phyloP scores from a whole-genome alignment of 192 early-diverging fungal species.

The Anaeromyces robustus region DNA sequence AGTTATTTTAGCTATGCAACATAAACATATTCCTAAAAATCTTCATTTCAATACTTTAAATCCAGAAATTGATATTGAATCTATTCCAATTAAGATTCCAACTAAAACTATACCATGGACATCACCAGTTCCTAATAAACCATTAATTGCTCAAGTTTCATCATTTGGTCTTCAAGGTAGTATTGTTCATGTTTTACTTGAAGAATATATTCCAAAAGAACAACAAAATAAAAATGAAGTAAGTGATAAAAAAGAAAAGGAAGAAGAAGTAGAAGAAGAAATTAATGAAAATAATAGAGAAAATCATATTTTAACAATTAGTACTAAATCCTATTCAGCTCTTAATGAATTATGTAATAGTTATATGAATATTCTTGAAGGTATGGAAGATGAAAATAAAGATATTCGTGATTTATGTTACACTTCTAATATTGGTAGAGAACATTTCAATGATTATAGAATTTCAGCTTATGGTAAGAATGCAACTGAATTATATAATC shows the following conservation, averaged over 20 bases:
- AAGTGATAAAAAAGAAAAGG: too few species aligned
- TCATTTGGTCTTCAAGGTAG: constrained; percentile 14
- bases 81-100: constrained; percentile 10
- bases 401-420: background rate
- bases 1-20: constrained; percentile 11
- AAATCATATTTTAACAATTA: background rate
- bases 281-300: background rate
- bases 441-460: background rate
- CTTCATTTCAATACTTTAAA: constrained; percentile 11
- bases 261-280: too few species aligned
- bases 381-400: background rate
- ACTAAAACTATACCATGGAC: constrained; percentile 6
- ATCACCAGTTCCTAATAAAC: background rate
- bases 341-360: background rate
- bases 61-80: too few species aligned
- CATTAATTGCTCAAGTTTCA: constrained; percentile 9
- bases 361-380: background rate
- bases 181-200: constrained; percentile 13
- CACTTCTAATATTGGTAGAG: background rate
- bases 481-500: background rate
- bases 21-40: constrained; percentile 7
- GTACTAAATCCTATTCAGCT: background rate
- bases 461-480: background rate
- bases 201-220: background rate
- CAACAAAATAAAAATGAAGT: background rate